These are phyloP conservation scores for Daedaleopsis sinensis DNA, from an alignment of 768 basidiomycete genomes.

Conservation along the genomic window DNA sequence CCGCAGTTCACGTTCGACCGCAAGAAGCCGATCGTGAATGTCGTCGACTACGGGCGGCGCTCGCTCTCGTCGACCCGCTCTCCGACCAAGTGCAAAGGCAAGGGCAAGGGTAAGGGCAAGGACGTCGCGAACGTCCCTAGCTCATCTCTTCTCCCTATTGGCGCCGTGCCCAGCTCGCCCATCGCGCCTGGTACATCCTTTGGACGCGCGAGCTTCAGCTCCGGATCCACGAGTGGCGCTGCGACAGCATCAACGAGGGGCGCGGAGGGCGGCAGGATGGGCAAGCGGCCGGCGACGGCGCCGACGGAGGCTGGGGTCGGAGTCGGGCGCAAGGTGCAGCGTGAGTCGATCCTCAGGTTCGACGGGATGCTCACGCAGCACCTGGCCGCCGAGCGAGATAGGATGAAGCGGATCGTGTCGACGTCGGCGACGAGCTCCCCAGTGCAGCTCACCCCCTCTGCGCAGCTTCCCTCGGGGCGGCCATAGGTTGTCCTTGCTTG, in stretches of 20 bases:
- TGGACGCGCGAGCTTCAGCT: conserved; percentile 4
- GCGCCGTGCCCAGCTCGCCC: conserved; percentile 14
- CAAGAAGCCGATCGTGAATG: conserved; percentile 56
- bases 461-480: conserved; percentile 5
- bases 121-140: conserved; percentile 36
- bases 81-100: conserved; percentile 37
- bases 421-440: conserved; percentile 19
- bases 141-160: conserved; percentile 20
- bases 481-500: background rate
- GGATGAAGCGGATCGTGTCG: conserved; percentile 65
- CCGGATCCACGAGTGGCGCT: too few species aligned
- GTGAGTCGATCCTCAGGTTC: conserved; percentile 65
- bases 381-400: conserved; percentile 82
- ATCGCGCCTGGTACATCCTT: conserved; percentile 2
- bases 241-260: background rate
- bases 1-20: conserved; percentile 38
- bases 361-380: conserved; percentile 84
- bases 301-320: conserved; percentile 28
- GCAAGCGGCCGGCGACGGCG: conserved; percentile 23
- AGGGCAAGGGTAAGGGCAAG: conserved; percentile 32
- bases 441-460: conserved; percentile 1
- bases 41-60: conserved; percentile 37
- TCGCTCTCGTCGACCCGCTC: conserved; percentile 44
- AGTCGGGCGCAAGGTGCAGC: conserved; percentile 38
- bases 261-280: background rate